Conservation (phyloP, 2,329 filamentous ascomycete species). For the Epichloe typhina region DNA sequence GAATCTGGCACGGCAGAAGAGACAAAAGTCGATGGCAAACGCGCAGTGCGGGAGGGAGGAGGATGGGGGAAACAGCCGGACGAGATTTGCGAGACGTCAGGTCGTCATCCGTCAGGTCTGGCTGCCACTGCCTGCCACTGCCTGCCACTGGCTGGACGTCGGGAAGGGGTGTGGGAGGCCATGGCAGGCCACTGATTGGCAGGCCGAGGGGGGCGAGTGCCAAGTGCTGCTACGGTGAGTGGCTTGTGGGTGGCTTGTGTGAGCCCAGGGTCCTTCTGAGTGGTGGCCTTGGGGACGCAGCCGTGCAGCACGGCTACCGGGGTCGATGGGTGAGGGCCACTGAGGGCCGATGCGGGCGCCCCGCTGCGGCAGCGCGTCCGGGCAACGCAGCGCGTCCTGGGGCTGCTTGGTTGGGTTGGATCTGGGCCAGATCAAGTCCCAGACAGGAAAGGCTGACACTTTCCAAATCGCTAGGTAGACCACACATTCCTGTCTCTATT, state of each 20-base stretch:
- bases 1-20: constrained; percentile 12
- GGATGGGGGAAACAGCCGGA: not conserved
- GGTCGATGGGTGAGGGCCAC: too few relatives aligned
- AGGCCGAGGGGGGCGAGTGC: constrained; percentile 6
- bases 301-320: constrained; percentile 1
- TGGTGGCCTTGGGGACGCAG: not conserved
- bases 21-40: constrained; percentile 2
- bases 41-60: not conserved
- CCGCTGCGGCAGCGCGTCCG: constrained; percentile 1
- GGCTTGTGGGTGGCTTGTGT: constrained; percentile 9
- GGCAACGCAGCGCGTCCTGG: not conserved
- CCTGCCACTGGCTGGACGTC: constrained; percentile 1
- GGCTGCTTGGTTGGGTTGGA: not conserved
- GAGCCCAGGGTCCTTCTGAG: not conserved
- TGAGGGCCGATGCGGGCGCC: not conserved
- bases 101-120: not conserved
- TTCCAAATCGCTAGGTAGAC: too few relatives aligned
- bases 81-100: constrained; percentile 13
- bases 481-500: too few relatives aligned
- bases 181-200: constrained; percentile 21
- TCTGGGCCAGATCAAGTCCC: too few relatives aligned
- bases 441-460: too few relatives aligned
- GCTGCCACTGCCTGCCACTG: not conserved
- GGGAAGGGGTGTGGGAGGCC: not conserved
- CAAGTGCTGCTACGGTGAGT: constrained; percentile 5